Conservation (phyloP, 31 red algal genomes). For the Bonnemaisonia californica region DNA sequence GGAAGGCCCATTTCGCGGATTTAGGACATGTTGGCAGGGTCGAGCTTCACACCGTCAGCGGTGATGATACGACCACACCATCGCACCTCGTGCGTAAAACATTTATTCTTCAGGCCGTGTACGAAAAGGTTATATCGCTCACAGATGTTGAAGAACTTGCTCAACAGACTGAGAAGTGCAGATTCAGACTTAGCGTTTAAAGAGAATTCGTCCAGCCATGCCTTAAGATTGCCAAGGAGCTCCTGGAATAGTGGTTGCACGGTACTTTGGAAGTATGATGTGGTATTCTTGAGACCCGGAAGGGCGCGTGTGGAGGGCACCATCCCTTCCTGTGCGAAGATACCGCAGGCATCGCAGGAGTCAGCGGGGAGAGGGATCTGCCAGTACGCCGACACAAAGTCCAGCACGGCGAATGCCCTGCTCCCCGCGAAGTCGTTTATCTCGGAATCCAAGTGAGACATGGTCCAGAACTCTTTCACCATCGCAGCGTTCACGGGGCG, state of each 20-base stretch:
- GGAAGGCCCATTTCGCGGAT: background rate
- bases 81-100: background rate
- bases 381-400: conserved; percentile 34
- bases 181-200: background rate
- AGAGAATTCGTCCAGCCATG: conserved; percentile 32
- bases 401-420: background rate
- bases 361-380: background rate
- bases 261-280: conserved; percentile 3
- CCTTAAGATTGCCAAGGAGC: background rate
- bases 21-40: background rate
- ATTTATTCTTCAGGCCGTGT: background rate
- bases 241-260: conserved; percentile 10
- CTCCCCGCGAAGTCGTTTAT: conserved; percentile 1
- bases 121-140: background rate
- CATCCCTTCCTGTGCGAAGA: background rate
- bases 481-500: conserved; percentile 15
- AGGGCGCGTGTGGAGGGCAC: background rate
- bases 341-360: background rate
- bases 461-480: conserved; percentile 19
- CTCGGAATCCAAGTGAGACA: conserved; percentile 27
- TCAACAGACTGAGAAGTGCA: background rate
- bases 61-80: conserved; percentile 51
- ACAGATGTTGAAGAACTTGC: conserved; percentile 15
- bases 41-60: background rate
- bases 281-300: conserved; percentile 4